phyloP scores from a whole-genome alignment of 179 eudicot species.

The Drosera spatulata region DNA sequence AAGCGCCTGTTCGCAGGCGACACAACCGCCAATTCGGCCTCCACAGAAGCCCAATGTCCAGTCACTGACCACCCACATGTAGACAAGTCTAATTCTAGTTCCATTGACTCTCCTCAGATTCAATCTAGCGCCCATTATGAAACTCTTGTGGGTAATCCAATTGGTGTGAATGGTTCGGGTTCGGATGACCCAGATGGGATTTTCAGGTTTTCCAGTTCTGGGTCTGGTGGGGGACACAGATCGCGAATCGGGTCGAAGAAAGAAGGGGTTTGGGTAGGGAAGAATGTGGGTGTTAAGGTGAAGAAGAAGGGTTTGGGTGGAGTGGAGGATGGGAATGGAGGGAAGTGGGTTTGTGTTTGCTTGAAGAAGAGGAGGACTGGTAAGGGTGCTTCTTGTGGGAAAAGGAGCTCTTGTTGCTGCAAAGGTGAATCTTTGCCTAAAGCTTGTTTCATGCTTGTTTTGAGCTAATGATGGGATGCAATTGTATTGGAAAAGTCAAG shows the following conservation, averaged over 20 bases:
- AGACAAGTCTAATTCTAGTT: background rate
- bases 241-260: constrained; percentile 11
- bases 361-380: constrained; percentile 52
- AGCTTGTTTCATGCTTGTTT: no score
- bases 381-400: constrained; percentile 23
- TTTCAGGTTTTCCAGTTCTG: constrained; percentile 49
- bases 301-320: constrained; percentile 1
- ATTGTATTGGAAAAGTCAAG: no score
- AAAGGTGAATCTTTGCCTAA: constrained; percentile 27
- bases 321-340: constrained; percentile 17
- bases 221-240: constrained; percentile 6
- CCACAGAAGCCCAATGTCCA: constrained; percentile 5
- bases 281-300: constrained; percentile 7
- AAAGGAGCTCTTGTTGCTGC: constrained; percentile 34
- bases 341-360: constrained; percentile 33
- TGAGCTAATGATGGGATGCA: no score
- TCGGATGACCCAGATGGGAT: constrained; percentile 12
- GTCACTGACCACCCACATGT: background rate
- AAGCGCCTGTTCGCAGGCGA: constrained; percentile 21
- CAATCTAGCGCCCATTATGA: background rate
- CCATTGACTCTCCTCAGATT: background rate
- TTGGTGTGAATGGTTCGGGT: background rate
- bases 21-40: background rate
- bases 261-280: constrained; percentile 3
- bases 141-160: background rate